Conservation (phyloP, 768 basidiomycete genomes). For the Pleurotus djamor region DNA sequence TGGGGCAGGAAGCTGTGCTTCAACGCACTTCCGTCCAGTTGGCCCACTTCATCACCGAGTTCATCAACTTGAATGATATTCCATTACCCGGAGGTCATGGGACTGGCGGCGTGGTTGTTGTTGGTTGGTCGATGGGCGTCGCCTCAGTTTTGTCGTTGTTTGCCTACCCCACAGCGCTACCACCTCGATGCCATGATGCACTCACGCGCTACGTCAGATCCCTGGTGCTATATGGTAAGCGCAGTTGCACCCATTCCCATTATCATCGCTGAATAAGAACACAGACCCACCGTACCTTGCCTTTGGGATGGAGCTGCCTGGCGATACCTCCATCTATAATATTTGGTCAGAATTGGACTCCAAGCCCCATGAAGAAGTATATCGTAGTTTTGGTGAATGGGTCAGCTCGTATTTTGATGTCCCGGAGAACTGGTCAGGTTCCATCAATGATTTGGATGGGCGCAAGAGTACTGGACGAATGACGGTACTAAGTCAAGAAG, state of each 20-base stretch:
- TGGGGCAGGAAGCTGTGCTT: constrained; percentile 11
- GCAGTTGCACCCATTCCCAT: neutral
- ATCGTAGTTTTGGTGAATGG: constrained; percentile 8
- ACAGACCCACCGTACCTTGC: constrained; percentile 28
- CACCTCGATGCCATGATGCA: neutral
- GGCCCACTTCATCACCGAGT: constrained; percentile 13
- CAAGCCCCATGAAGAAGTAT: constrained; percentile 13
- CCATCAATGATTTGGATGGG: constrained; percentile 17
- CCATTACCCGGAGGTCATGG: neutral
- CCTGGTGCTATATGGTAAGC: neutral
- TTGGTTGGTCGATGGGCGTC: neutral
- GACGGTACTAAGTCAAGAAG: constrained; percentile 19
- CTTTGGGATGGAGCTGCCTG: constrained; percentile 23
- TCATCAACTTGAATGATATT: constrained; percentile 7
- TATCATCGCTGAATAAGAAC: neutral
- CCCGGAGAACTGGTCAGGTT: constrained; percentile 11
- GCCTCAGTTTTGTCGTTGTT: neutral
- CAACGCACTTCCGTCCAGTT: constrained; percentile 14
- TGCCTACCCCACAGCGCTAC: neutral
- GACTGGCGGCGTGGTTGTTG: neutral
- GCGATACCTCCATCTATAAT: constrained; percentile 12
- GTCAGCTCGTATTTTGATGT: constrained; percentile 15
- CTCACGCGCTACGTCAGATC: neutral
- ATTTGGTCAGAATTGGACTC: constrained; percentile 18
- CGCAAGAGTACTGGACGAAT: constrained; percentile 14